Base-by-base conservation (phyloP, 331 rosid species). In the Pyrus hybrid region DNA sequence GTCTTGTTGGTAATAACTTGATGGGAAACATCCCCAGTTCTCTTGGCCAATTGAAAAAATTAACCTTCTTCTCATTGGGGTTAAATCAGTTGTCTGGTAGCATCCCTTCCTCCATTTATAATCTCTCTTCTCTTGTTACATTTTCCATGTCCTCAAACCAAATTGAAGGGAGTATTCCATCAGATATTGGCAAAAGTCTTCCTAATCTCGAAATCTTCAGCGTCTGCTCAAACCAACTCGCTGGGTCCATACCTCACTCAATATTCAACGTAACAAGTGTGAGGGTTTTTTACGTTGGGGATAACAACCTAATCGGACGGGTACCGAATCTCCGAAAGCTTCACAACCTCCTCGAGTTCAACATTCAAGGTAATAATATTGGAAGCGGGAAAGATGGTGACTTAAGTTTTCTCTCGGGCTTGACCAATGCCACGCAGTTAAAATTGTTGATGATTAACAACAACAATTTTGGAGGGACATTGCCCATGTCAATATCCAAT, bases 391-490 rank as follows among this genome's bases (percentile, higher is more conserved):
- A 32, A 13, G 9, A 22, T 16, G 26, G 26, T 35, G 76, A 72
- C 67, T 47, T 72, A 3, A 14, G 43, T 10, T 72, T 57, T 25
- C 5, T 72, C 13, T n/a, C 29, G 47, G 21, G 5, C 51, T 57
- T 72, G 10, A 32, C 30, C 53, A 72, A 72, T 72, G 41, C 67
- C 45, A 33, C 30, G 0, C 16, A n/a, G 37, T 45, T 72, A 13
- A 0, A 1, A 13, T 0, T 0, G 6, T 8, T 72, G 25, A 0
- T 0, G 0, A 2, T 21, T 2, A 4, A 2, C 21, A 0, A 3
- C 4, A 72, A 58, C n/a, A 72, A 26, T 26, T 72, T 72, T 33
- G 67, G 76, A 8, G 76, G 76, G 23, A 23, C 8, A 4, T 8
- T 72, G 25, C 32, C 65, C 18, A 13, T 29, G 2, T 60, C 65